These are phyloP conservation scores for Ceratocystis cacaofunesta DNA, from an alignment of 2,329 filamentous ascomycete species.

Conservation along the genomic window DNA sequence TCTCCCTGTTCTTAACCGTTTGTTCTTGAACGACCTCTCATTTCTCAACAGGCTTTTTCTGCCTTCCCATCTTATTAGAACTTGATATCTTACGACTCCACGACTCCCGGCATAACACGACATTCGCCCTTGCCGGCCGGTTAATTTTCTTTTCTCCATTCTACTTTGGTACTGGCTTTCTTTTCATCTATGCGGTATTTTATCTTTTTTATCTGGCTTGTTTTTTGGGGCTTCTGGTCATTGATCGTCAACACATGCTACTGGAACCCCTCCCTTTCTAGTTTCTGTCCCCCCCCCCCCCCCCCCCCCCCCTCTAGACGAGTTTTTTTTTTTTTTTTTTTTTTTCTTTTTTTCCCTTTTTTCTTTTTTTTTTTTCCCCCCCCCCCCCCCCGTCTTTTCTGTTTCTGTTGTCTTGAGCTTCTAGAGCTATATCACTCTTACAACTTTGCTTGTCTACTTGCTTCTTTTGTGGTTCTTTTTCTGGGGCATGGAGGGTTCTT, in stretches of 20 bases:
- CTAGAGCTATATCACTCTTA: background rate
- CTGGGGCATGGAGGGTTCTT: background rate
- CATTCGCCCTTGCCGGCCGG: background rate
- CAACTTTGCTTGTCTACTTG: background rate
- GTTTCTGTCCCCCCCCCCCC: background rate
- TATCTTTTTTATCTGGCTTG: conserved; percentile 6
- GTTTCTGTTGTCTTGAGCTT: background rate
- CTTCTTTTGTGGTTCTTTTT: conserved; percentile 1
- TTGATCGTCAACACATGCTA: background rate
- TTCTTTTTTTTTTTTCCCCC: too few relatives aligned
- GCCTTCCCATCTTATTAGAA: conserved; percentile 1
- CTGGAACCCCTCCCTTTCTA: background rate
- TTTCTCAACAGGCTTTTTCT: background rate
- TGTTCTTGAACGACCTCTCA: background rate
- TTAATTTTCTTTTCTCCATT: background rate
- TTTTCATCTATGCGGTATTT: conserved; percentile 13
- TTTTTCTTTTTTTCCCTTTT: too few relatives aligned
- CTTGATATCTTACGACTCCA: background rate
- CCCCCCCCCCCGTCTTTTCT: background rate
- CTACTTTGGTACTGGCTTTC: background rate
- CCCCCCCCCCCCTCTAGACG: too few relatives aligned
- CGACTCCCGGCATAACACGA: background rate
- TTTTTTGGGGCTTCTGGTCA: conserved; percentile 4
- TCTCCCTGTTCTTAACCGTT: background rate
- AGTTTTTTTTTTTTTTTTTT: too few relatives aligned